Conservation (phyloP, 805 yeast genomes). For the Komagataella phaffii region DNA sequence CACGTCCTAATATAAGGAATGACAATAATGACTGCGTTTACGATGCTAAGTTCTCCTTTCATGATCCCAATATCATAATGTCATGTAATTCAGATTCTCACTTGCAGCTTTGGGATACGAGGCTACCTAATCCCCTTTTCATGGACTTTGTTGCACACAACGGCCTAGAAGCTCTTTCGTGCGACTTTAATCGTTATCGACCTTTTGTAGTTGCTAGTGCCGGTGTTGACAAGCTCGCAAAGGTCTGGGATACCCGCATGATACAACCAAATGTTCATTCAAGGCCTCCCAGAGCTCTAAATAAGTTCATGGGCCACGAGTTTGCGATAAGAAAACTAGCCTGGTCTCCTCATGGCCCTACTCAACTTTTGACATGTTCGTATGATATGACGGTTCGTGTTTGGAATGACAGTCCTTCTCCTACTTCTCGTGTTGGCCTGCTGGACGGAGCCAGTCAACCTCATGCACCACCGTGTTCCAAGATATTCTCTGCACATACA, state of each 20-base stretch:
- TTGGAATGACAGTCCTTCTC: conserved; percentile 64
- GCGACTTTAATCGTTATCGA: conserved; percentile 89
- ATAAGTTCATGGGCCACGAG: conserved; percentile 77
- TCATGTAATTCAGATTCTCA: conserved; percentile 67
- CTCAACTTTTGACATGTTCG: conserved; percentile 58
- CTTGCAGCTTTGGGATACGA: conserved; percentile 69
- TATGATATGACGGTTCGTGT: conserved; percentile 89
- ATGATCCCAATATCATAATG: conserved; percentile 54
- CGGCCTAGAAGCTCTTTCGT: conserved; percentile 66
- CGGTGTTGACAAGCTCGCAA: conserved; percentile 79
- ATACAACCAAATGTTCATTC: conserved; percentile 29
- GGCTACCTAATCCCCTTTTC: conserved; percentile 51
- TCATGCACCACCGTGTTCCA: conserved; percentile 37
- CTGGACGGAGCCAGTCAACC: conserved; percentile 31
- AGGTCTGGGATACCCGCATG: conserved; percentile 84
- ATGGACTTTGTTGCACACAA: conserved; percentile 58
- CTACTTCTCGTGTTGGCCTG: neutral
- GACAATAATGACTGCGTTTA: conserved; percentile 51
- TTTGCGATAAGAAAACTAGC: conserved; percentile 71
- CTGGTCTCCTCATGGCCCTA: conserved; percentile 84
- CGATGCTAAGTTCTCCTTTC: conserved; percentile 75
- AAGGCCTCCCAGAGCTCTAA: conserved; percentile 53
- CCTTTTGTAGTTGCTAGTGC: conserved; percentile 72
- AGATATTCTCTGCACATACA: conserved; percentile 53
- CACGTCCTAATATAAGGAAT: conserved; percentile 17